A percentile compares a stretch with the other conserved stretches of the same genome.
Evolutionary conservation across 768 basidiomycete genomes (phyloP).

Genomic region (Trametes cingulata): DNA sequence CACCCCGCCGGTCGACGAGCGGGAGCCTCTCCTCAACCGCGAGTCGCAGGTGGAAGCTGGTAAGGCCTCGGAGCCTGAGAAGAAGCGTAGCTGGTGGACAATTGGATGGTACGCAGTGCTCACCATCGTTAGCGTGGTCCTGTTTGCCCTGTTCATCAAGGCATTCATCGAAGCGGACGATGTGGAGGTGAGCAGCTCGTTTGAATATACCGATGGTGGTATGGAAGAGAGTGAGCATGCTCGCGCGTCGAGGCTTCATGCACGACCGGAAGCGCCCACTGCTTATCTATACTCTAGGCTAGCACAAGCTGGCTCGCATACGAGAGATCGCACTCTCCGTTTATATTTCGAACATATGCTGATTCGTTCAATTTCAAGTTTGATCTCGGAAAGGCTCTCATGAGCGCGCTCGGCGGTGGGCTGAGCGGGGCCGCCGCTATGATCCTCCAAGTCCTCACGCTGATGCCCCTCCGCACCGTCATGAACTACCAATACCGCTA

Average conservation of each 20-base stretch:
- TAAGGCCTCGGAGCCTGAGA: conserved; percentile 17
- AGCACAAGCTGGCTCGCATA: no score
- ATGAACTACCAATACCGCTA: conserved; percentile 98
- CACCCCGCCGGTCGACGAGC: conserved; percentile 18
- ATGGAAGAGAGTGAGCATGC: no score
- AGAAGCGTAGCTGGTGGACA: conserved; percentile 31
- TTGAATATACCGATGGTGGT: no score
- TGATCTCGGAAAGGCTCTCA: conserved; percentile 74
- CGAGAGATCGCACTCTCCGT: no score
- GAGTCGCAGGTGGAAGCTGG: conserved; percentile 12
- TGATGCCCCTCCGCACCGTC: conserved; percentile 95
- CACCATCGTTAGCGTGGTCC: conserved; percentile 37
- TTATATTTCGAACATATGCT: not conserved
- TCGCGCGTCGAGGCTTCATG: no score
- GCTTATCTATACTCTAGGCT: no score
- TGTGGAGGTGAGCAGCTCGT: conserved; percentile 53
- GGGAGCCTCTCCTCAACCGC: conserved; percentile 22
- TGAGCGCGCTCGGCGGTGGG: conserved; percentile 85
- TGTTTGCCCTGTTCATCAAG: conserved; percentile 60
- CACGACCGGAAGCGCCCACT: no score
- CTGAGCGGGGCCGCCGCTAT: conserved; percentile 93
- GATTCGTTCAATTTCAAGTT: conserved; percentile 49
- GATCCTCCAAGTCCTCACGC: conserved; percentile 87
- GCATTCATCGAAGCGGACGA: conserved; percentile 71
- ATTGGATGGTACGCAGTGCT: conserved; percentile 37